Evolutionary conservation across 2,329 filamentous ascomycete genomes (phyloP).

Genomic region (Calycina marina): DNA sequence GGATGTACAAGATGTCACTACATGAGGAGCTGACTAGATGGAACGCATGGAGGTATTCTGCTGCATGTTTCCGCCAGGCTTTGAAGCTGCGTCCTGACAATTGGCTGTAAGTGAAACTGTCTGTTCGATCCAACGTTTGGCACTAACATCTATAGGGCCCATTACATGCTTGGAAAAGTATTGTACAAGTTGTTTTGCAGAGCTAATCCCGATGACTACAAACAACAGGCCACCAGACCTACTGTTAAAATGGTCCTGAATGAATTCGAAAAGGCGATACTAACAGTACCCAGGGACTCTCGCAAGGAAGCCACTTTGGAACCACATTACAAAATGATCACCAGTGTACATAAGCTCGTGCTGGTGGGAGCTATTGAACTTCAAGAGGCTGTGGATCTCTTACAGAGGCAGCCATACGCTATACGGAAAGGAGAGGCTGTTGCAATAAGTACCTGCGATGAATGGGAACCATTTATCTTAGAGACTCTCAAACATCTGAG

Average conservation of each 20-base stretch:
- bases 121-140: no score
- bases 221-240: slow-evolving; percentile 20
- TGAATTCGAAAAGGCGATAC: slow-evolving; percentile 42
- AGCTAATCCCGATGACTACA: background rate
- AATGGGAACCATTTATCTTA: slow-evolving; percentile 47
- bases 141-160: slow-evolving; percentile 30
- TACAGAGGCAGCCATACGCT: slow-evolving; percentile 22
- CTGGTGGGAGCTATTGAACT: slow-evolving; percentile 15
- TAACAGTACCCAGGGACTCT: slow-evolving; percentile 43
- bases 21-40: slow-evolving; percentile 44
- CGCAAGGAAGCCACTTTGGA: slow-evolving; percentile 52
- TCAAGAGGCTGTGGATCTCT: slow-evolving; percentile 21
- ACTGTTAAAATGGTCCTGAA: slow-evolving; percentile 35
- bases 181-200: slow-evolving; percentile 54
- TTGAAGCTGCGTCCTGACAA: slow-evolving; percentile 41
- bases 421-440: slow-evolving; percentile 18
- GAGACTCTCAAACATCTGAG: slow-evolving; percentile 22
- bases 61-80: slow-evolving; percentile 43
- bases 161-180: slow-evolving; percentile 58
- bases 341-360: slow-evolving; percentile 52
- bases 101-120: slow-evolving; percentile 49
- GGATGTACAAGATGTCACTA: slow-evolving; percentile 41
- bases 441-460: slow-evolving; percentile 23
- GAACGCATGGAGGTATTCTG: slow-evolving; percentile 50
- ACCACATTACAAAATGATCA: slow-evolving; percentile 58